These are phyloP conservation scores for Arthrobotrys iridis DNA, from an alignment of 2,329 filamentous ascomycete species.

Conservation along the genomic window DNA sequence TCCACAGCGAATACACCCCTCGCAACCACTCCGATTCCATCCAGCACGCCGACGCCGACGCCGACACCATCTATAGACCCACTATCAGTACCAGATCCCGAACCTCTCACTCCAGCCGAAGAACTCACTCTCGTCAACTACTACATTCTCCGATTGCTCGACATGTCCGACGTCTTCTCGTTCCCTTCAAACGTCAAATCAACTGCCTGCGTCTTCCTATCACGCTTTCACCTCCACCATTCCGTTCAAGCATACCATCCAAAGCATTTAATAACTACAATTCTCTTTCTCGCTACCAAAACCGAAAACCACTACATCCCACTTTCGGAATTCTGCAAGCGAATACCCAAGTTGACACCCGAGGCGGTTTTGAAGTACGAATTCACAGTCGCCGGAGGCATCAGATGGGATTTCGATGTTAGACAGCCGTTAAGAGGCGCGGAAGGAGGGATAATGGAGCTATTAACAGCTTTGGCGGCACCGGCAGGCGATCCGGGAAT, in stretches of 20 bases:
- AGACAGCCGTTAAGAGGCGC: conserved; percentile 88
- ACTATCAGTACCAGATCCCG: conserved; percentile 63
- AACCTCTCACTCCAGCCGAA: conserved; percentile 83
- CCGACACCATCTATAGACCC: conserved; percentile 60
- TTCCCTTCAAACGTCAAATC: conserved; percentile 63
- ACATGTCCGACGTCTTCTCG: conserved; percentile 46
- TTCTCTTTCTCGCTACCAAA: conserved; percentile 92
- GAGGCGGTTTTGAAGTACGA: conserved; percentile 90
- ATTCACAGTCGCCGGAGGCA: conserved; percentile 88
- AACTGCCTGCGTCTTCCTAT: conserved; percentile 87
- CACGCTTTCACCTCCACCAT: conserved; percentile 94
- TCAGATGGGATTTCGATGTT: conserved; percentile 93
- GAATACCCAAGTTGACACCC: conserved; percentile 68
- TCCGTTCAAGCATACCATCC: conserved; percentile 96
- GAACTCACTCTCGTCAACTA: conserved; percentile 83
- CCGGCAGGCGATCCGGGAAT: conserved; percentile 58
- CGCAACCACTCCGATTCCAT: conserved; percentile 58
- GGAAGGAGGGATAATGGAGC: conserved; percentile 85
- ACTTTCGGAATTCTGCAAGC: conserved; percentile 73
- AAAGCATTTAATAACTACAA: conserved; percentile 85
- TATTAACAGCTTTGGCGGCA: conserved; percentile 61
- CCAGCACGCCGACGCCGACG: conserved; percentile 60
- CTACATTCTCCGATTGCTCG: conserved; percentile 67
- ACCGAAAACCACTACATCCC: conserved; percentile 84
- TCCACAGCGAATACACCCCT: conserved; percentile 59